Evolutionary conservation across 2,329 filamentous ascomycete species (phyloP).

Genomic region (Xylariaceae sp.): DNA sequence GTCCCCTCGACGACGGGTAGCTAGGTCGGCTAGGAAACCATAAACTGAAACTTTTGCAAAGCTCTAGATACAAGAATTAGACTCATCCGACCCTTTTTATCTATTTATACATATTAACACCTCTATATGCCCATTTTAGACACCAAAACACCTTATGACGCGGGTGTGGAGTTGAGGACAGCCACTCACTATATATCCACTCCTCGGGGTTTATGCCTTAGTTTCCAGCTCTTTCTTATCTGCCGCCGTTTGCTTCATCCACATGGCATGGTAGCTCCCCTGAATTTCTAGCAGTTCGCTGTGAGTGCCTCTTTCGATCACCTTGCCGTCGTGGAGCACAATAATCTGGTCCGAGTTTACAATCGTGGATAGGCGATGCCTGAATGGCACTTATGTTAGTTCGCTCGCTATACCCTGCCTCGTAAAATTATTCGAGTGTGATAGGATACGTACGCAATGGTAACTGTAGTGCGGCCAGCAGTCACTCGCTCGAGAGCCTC

Average conservation of each 20-base stretch:
- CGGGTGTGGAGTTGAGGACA: conserved; percentile 2
- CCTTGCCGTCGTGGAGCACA: conserved; percentile 48
- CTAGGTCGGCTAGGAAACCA: too few relatives aligned
- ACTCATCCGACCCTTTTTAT: too few relatives aligned
- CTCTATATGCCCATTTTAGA: too few relatives aligned
- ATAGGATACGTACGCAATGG: conserved; percentile 41
- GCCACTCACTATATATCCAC: conserved; percentile 7
- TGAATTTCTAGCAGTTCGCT: conserved; percentile 41
- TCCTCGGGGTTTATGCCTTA: conserved; percentile 12
- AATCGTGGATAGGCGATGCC: conserved; percentile 56
- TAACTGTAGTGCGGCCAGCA: conserved; percentile 48
- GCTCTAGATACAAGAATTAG: too few relatives aligned
- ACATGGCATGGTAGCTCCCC: conserved; percentile 50
- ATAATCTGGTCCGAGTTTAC: conserved; percentile 52
- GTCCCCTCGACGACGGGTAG: too few relatives aligned
- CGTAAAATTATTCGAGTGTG: not conserved
- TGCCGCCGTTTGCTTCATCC: conserved; percentile 47
- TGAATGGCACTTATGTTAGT: conserved; percentile 21
- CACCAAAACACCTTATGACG: too few relatives aligned
- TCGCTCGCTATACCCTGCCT: not conserved
- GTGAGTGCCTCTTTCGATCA: conserved; percentile 50
- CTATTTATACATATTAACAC: too few relatives aligned
- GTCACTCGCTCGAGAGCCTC: conserved; percentile 47
- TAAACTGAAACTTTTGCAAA: too few relatives aligned
- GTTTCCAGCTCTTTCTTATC: conserved; percentile 34